Conservation (phyloP, 2,329 filamentous ascomycete genomes). For the Sporothrix brasiliensis region DNA sequence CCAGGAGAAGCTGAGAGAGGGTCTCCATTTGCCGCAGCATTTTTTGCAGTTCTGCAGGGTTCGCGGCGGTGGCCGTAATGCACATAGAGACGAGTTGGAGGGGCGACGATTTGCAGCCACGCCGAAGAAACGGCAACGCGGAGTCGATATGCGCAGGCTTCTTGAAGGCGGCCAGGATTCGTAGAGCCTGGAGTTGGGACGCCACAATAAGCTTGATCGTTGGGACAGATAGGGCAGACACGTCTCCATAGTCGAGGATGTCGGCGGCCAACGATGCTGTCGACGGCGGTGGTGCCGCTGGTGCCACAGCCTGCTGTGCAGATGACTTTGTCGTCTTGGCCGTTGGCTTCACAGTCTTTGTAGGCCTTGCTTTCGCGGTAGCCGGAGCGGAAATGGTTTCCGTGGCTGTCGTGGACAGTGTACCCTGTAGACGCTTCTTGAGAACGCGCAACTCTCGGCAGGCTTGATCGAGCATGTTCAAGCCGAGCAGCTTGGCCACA, state of each 20-base stretch:
- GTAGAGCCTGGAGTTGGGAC: constrained; percentile 66
- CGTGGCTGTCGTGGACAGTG: constrained; percentile 29
- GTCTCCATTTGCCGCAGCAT: constrained; percentile 67
- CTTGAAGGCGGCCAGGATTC: constrained; percentile 62
- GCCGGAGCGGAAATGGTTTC: neutral
- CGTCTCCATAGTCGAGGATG: constrained; percentile 62
- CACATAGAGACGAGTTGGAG: constrained; percentile 57
- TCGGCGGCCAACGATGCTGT: constrained; percentile 46
- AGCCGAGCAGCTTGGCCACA: constrained; percentile 64
- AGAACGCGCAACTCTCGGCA: constrained; percentile 68
- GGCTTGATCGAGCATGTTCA: constrained; percentile 69
- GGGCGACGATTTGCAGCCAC: constrained; percentile 59
- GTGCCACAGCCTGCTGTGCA: constrained; percentile 45
- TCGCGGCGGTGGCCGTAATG: constrained; percentile 44
- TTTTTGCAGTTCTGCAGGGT: constrained; percentile 56
- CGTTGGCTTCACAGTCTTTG: constrained; percentile 44
- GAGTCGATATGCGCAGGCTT: constrained; percentile 63
- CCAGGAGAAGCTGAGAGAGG: constrained; percentile 65
- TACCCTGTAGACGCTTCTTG: constrained; percentile 63
- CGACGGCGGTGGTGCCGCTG: neutral
- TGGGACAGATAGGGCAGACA: constrained; percentile 45
- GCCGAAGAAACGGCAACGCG: constrained; percentile 58
- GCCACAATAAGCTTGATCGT: constrained; percentile 61
- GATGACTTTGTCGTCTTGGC: constrained; percentile 34
- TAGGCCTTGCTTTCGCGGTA: constrained; percentile 32